A percentile compares a stretch with the other conserved stretches of the same genome.
Evolutionary conservation across 192 early-diverging fungal genomes (phyloP).

Genomic region (Entrophospora sp.): DNA sequence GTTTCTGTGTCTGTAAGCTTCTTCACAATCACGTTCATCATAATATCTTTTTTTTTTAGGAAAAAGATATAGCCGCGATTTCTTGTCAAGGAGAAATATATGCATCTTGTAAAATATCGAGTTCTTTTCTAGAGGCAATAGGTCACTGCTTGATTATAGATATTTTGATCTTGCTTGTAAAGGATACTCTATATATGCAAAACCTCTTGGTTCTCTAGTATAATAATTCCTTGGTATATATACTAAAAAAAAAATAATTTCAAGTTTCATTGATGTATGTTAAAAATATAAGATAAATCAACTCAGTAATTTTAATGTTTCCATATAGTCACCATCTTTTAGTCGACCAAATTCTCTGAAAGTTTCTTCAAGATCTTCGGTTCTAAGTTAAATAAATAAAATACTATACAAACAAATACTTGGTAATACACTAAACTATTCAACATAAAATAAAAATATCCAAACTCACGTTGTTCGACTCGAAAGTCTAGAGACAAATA

Average conservation of each 20-base stretch:
- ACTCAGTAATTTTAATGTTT: neutral
- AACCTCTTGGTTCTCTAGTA: conserved; percentile 15
- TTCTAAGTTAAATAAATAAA: neutral
- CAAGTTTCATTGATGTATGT: too few relatives aligned
- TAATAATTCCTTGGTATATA: conserved; percentile 18
- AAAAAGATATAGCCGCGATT: conserved; percentile 7
- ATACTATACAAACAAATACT: neutral
- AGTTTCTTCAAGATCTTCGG: conserved; percentile 8
- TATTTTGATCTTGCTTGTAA: conserved; percentile 10
- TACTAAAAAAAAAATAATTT: neutral
- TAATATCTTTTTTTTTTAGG: conserved; percentile 19
- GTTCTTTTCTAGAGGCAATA: neutral
- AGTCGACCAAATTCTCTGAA: conserved; percentile 15
- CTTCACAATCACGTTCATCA: conserved; percentile 19
- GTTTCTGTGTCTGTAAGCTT: conserved; percentile 2
- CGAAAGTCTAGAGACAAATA: conserved; percentile 14
- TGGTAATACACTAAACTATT: neutral
- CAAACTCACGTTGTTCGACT: conserved; percentile 6
- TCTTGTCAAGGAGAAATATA: conserved; percentile 18
- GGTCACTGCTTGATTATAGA: conserved; percentile 3
- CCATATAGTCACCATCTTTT: conserved; percentile 7
- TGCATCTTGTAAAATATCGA: neutral
- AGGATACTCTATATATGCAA: conserved; percentile 23
- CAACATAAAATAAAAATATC: neutral
- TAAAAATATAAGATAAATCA: neutral